These are phyloP conservation scores for Petunia axillaris DNA, from an alignment of 257 asterid species.

Conservation along the genomic window DNA sequence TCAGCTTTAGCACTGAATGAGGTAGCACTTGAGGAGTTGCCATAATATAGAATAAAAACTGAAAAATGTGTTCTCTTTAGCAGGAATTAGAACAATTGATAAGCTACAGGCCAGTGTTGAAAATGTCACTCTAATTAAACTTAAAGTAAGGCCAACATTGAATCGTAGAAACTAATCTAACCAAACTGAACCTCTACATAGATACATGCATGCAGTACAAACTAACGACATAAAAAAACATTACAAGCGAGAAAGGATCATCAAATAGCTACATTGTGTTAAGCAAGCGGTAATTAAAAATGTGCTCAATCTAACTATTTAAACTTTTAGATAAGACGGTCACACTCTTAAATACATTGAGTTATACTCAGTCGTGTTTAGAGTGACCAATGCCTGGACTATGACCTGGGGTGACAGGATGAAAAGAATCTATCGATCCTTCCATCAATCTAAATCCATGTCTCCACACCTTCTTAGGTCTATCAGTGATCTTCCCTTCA, in stretches of 20 bases:
- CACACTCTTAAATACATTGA: neutral
- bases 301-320: too few species aligned
- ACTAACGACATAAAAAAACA: too few species aligned
- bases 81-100: too few species aligned
- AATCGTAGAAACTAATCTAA: too few species aligned
- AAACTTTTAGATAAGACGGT: too few species aligned
- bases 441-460: constrained; percentile 32
- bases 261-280: neutral
- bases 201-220: neutral
- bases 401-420: constrained; percentile 67
- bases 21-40: too few species aligned
- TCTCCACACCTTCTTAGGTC: constrained; percentile 3
- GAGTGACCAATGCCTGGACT: constrained; percentile 91
- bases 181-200: neutral
- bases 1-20: too few species aligned
- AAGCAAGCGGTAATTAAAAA: too few species aligned
- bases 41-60: too few species aligned
- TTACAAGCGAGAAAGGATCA: neutral
- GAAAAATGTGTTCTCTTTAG: too few species aligned
- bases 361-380: constrained; percentile 42
- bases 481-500: neutral
- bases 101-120: too few species aligned
- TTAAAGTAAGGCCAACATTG: neutral
- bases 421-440: constrained; percentile 52
- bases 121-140: neutral